Evolutionary conservation across 164 flowering plant genomes (phyloP).

Genomic region (Chloranthus sessilifolius): DNA sequence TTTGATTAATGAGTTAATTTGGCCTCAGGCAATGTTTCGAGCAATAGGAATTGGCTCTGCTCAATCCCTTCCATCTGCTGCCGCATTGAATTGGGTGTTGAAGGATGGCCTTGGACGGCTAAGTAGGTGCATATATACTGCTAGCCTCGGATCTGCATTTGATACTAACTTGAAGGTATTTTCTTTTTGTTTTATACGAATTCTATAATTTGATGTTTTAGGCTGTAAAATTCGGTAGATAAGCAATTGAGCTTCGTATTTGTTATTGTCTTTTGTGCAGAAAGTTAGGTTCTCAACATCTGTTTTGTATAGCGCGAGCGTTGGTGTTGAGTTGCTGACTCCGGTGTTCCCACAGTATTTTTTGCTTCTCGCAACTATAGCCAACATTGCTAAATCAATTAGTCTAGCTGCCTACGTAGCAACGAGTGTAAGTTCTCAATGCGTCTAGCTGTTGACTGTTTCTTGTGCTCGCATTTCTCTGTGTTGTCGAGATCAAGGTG

Average conservation of each 20-base stretch:
- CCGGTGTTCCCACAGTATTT: conserved; percentile 73
- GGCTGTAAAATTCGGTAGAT: background rate
- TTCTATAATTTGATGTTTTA: background rate
- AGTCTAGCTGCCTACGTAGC: conserved; percentile 83
- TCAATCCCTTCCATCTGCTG: conserved; percentile 82
- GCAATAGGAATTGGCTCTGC: conserved; percentile 89
- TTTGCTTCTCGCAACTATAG: conserved; percentile 79
- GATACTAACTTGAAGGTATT: conserved; percentile 91
- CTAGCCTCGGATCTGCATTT: conserved; percentile 75
- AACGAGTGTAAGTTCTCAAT: conserved; percentile 62
- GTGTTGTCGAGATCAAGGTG: too few relatives aligned
- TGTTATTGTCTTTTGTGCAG: conserved; percentile 33
- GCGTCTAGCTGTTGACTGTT: too few relatives aligned
- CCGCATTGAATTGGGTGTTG: conserved; percentile 89
- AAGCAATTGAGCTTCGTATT: background rate
- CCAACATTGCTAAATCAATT: conserved; percentile 87
- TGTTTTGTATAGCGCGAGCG: conserved; percentile 71
- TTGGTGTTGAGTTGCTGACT: conserved; percentile 89
- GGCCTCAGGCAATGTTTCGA: conserved; percentile 81
- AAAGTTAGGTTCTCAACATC: conserved; percentile 89
- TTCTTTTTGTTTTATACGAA: background rate
- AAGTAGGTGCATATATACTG: conserved; percentile 83
- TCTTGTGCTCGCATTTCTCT: too few relatives aligned
- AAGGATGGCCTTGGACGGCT: conserved; percentile 93
- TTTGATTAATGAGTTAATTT: conserved; percentile 1